Conservation (phyloP, 352 stramenopile genomes). For the Lagenidium sp. region DNA sequence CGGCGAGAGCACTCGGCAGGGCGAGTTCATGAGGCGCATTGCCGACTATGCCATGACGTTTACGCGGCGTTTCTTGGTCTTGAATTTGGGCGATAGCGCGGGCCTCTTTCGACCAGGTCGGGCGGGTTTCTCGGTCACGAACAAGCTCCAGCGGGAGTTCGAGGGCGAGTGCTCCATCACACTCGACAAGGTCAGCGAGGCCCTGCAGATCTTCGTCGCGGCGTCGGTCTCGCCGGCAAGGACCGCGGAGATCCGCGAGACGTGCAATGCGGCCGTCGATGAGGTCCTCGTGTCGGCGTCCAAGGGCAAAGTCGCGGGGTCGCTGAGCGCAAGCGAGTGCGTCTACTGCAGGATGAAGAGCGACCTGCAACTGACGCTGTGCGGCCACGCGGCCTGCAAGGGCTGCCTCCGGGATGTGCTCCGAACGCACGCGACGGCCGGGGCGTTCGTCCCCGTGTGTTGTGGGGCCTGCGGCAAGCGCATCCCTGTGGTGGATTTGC, state of each 20-base stretch:
- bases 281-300: too few species aligned
- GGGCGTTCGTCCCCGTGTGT: neutral
- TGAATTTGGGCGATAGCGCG: neutral
- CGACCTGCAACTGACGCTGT: neutral
- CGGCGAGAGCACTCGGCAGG: neutral
- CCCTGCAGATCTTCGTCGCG: neutral
- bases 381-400: neutral
- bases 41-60: neutral
- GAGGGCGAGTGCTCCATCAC: neutral
- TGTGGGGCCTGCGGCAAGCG: neutral
- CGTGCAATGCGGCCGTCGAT: too few species aligned
- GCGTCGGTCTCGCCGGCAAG: neutral
- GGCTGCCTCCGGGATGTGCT: neutral
- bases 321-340: neutral
- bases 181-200: neutral
- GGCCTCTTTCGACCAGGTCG: neutral
- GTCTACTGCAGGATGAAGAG: conserved; percentile 1
- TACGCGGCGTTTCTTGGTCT: neutral
- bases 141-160: neutral
- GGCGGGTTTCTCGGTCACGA: neutral
- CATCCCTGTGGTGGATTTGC: neutral
- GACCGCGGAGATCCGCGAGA: neutral
- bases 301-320: too few species aligned
- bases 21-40: neutral
- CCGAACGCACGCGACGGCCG: neutral